phyloP scores from a whole-genome alignment of 768 basidiomycete genomes.

The Cyclocybe cylindracea region DNA sequence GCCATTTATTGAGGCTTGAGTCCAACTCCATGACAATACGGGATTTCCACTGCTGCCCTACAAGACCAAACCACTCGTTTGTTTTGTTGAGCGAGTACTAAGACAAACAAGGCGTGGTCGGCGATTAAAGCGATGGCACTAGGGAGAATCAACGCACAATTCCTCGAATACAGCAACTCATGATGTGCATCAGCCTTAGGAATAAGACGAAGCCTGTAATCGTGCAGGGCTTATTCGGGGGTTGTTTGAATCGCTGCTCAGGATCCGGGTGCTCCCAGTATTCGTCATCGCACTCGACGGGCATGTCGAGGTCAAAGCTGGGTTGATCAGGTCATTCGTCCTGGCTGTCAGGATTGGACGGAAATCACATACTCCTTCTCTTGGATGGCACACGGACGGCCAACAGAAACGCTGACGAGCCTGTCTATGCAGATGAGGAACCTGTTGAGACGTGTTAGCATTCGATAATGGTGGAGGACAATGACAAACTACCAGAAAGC shows the following conservation, averaged over 20 bases:
- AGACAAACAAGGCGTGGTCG: background rate
- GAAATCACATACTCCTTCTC: conserved; percentile 66
- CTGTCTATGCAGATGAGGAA: conserved; percentile 56
- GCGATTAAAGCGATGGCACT: background rate
- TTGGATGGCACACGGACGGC: conserved; percentile 77
- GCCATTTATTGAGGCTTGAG: conserved; percentile 72
- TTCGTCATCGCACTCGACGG: conserved; percentile 68
- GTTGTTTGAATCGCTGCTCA: conserved; percentile 67
- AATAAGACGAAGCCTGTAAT: conserved; percentile 57
- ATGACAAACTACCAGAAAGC: conserved; percentile 52
- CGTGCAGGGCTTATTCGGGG: conserved; percentile 57
- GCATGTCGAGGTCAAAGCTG: conserved; percentile 76
- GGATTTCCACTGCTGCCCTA: conserved; percentile 66
- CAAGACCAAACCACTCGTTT: conserved; percentile 62
- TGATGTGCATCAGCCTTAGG: conserved; percentile 63
- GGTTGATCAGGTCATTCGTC: background rate
- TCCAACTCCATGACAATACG: conserved; percentile 70
- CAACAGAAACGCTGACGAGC: conserved; percentile 52
- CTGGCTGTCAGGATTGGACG: background rate
- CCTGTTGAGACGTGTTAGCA: conserved; percentile 31
- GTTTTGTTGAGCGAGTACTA: conserved; percentile 84
- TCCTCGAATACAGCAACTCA: conserved; percentile 63
- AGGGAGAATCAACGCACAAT: conserved; percentile 45
- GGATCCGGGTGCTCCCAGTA: conserved; percentile 71
- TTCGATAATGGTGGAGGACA: background rate